phyloP scores from a whole-genome alignment of 257 asterid genomes.

The Solanum bukasovii region DNA sequence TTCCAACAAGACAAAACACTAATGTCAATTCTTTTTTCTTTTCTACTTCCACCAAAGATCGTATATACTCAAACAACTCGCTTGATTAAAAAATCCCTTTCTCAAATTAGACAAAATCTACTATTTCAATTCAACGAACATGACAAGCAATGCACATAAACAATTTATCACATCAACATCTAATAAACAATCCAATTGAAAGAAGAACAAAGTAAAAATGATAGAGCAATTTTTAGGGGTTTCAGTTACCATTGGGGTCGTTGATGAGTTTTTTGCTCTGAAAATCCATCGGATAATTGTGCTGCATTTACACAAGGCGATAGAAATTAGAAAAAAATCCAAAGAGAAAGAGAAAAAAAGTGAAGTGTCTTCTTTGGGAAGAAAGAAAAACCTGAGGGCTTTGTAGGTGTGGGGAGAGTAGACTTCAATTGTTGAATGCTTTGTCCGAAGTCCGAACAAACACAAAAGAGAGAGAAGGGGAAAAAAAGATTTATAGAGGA shows the following conservation, averaged over 20 bases:
- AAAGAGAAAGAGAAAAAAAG: not conserved
- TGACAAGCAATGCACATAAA: not conserved
- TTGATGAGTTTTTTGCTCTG: constrained; percentile 82
- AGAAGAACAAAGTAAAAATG: not conserved
- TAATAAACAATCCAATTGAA: not conserved
- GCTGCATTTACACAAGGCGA: not conserved
- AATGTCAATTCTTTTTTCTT: not conserved
- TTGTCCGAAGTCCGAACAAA: not conserved
- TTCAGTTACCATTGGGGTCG: constrained; percentile 65
- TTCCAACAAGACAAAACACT: not conserved
- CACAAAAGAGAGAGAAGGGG: not conserved
- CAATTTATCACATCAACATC: not conserved
- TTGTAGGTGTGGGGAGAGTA: not conserved
- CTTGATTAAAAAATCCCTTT: not conserved
- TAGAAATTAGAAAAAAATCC: not conserved
- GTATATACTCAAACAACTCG: not conserved
- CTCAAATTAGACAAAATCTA: not conserved
- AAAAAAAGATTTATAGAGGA: not conserved
- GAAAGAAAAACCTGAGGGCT: not conserved
- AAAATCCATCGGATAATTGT: constrained; percentile 36
- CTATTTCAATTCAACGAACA: not conserved
- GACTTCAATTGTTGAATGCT: not conserved
- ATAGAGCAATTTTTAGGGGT: not conserved
- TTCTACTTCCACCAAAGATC: not conserved
- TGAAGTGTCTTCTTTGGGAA: not conserved